Evolutionary conservation across 176 grass and related monocot genomes (phyloP), one percentile per base, ranked within the genome.

Genomic region (Microstegium vimineum): DNA sequence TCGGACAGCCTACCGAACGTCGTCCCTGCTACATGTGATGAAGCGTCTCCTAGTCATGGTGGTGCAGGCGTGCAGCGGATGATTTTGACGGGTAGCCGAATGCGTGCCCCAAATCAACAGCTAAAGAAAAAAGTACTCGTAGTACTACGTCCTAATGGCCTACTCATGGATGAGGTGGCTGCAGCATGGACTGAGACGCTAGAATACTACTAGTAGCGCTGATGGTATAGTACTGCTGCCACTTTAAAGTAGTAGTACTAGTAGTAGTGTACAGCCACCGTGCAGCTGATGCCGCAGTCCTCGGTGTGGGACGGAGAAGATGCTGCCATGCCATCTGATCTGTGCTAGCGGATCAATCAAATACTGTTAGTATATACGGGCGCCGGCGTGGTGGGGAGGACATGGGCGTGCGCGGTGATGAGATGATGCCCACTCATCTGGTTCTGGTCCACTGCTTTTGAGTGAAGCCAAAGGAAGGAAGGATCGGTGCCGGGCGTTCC

Each of bases 381-480:
- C n/a, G 36, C 22, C 15, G 11, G 40, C 68, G 41, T 25, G 40
- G 62, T 37, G 77, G 64, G 64, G 64, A 66, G 83, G 77, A 36
- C 64, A 76, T 89, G 82, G 77, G 6, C 81, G 43, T 2, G n/a
- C 56, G n/a, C 9, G 1, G 3, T 26, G 56, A 60, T 60, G n/a
- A 20, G 82, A 82, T 7, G 70, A 75, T 47, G 57, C 59, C 66
- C 78, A 66, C 64, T 81, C 35, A 26, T 66, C 64, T 54, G 35
- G 10, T 3, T 62, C 31, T 26, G 79, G 73, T 61, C 67, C 88
- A 67, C 36, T 73, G 66, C 79, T 86, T 83, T 79, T 45, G 88
- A 78, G 83, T 90, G 88, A 82, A 81, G 56, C 72, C 71, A 66
- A 90, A 86, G 83, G 71, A 71, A 86, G 83, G 77, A 72, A 81